Evolutionary conservation across 768 basidiomycete genomes (phyloP), one percentile per base, ranked within the genome.

Genomic region (Russula sp.): DNA sequence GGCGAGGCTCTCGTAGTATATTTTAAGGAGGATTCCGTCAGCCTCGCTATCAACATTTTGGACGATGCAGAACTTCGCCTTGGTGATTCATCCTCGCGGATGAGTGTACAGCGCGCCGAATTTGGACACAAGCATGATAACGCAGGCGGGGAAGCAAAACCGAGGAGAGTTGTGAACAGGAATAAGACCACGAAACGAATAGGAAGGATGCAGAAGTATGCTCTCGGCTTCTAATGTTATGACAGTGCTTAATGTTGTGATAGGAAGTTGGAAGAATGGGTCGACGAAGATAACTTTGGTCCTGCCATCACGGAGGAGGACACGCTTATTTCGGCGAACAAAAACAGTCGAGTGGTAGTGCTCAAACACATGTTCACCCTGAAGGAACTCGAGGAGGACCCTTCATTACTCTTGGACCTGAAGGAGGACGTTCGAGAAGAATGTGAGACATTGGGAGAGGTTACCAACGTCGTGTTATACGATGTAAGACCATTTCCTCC

Each of bases 381-480:
- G 20, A 73, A 88, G 68, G 91, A 94, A 67, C 81, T 98, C 0
- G 87, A 91, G 37, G 84, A 94, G 68, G 94, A 98, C 70, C 78
- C 91, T 0, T 80, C 91, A 7, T 75, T 98, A 31, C 76, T 98
- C 20, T 82, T 98, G 14, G 96, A 98, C 68, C 80, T 98, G 56
- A 98, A 98, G 72, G 94, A 97, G 70, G 96, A 98, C 68, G 94
- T 98, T 18, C 83, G 96, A 59, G 94, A 96, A 39, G 96, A 98
- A 72, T 94, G 94, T 66, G 85, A 89, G 55, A 82, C 82, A 0
- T 74, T 98, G 13, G 97, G 97, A 34, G 91, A 95, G 69, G 97
- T 99, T 4, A 98, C 97, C 0, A 98, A 94, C 68, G 91, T 98
- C 1, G 86, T 93, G 35, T 74, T 99, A 45, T 98, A 96, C 71